Percentiles rank a stretch among this genome's conserved stretches.
Conservation (phyloP, 768 basidiomycete genomes). For the Leccinum variicolor region DNA sequence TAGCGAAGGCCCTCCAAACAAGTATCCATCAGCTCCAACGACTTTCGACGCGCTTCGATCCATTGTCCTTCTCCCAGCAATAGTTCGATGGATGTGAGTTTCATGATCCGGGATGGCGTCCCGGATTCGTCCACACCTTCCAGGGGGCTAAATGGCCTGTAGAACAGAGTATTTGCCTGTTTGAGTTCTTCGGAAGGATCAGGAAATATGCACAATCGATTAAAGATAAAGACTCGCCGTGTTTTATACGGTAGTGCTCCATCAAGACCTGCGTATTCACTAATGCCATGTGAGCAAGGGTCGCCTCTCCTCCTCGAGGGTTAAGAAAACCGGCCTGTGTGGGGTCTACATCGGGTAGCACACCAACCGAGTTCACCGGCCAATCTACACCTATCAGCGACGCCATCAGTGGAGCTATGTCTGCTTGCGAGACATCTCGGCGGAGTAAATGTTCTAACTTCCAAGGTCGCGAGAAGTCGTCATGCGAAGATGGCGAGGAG, state of each 20-base stretch:
- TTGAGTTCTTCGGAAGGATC: conserved; percentile 51
- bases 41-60: conserved; percentile 45
- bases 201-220: background rate
- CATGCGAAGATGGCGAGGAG: conserved; percentile 55
- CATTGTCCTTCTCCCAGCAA: conserved; percentile 44
- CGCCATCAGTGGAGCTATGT: conserved; percentile 77
- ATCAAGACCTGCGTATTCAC: conserved; percentile 69
- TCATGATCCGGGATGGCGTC: conserved; percentile 32
- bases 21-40: conserved; percentile 49
- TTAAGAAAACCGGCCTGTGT: conserved; percentile 56
- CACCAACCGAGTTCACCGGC: conserved; percentile 82
- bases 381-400: conserved; percentile 66
- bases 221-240: conserved; percentile 44
- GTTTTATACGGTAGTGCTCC: conserved; percentile 76
- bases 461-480: conserved; percentile 68
- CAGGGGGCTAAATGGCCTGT: conserved; percentile 57
- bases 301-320: conserved; percentile 42
- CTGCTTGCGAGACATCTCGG: conserved; percentile 81
- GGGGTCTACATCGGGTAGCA: conserved; percentile 72
- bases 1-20: conserved; percentile 67
- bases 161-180: conserved; percentile 52
- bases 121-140: conserved; percentile 29
- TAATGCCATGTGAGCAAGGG: conserved; percentile 51
- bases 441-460: conserved; percentile 53
- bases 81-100: conserved; percentile 42